These are phyloP conservation scores for Zancudomyces culisetae DNA, from an alignment of 371 early-diverging fungal genomes.

Conservation along the genomic window DNA sequence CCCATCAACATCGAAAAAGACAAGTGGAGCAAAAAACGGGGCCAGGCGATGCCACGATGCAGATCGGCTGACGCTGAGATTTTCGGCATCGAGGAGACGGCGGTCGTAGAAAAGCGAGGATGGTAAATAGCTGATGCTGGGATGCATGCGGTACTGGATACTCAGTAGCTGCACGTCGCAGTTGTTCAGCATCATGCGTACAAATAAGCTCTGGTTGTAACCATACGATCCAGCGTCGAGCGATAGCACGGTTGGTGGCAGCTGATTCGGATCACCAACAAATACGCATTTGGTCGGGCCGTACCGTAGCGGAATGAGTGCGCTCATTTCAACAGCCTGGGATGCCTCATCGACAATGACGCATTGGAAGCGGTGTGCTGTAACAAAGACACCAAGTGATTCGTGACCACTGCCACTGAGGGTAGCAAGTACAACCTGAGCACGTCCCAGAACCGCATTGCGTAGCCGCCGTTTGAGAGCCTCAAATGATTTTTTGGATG, in stretches of 20 bases:
- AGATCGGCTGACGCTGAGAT: constrained; percentile 32
- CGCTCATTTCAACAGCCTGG: constrained; percentile 81
- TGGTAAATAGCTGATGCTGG: constrained; percentile 72
- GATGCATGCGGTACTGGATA: constrained; percentile 96
- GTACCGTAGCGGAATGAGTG: constrained; percentile 78
- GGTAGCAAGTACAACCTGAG: constrained; percentile 63
- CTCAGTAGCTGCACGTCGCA: constrained; percentile 51
- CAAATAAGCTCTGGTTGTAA: constrained; percentile 85
- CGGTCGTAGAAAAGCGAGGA: constrained; percentile 64
- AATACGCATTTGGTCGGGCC: constrained; percentile 66
- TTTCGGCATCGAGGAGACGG: constrained; percentile 52
- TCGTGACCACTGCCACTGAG: constrained; percentile 80
- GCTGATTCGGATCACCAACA: constrained; percentile 96
- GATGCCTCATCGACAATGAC: constrained; percentile 97
- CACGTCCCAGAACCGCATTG: constrained; percentile 42
- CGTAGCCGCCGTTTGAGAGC: constrained; percentile 27
- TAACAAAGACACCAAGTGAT: constrained; percentile 34
- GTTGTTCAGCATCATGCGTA: constrained; percentile 43
- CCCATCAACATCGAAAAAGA: constrained; percentile 61
- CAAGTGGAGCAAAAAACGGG: constrained; percentile 45
- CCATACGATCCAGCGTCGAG: constrained; percentile 39
- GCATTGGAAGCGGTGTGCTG: constrained; percentile 44
- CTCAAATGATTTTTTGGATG: background rate
- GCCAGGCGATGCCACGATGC: constrained; percentile 68
- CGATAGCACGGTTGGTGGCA: constrained; percentile 86